Percentiles rank a stretch among this genome's conserved stretches.
Conservation (phyloP, 2,329 filamentous ascomycete species). For the Claviceps sorghi region DNA sequence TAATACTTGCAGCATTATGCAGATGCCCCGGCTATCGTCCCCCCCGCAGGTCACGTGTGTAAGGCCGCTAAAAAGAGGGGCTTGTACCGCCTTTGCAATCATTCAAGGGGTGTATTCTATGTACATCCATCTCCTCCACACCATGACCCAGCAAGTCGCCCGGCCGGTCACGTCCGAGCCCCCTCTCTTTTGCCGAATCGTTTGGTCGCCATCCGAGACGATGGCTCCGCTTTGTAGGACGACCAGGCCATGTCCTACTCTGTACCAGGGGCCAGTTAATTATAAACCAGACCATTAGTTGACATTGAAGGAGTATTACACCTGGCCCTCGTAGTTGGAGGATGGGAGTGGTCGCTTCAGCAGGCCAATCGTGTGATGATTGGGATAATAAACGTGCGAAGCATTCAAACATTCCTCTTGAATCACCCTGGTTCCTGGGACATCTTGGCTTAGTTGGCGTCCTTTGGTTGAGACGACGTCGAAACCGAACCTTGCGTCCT, state of each 20-base stretch:
- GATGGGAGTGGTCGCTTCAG: background rate
- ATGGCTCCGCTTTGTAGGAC: background rate
- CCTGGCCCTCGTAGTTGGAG: background rate
- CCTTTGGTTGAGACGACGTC: background rate
- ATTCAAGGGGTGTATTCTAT: too few species aligned
- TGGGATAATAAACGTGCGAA: background rate
- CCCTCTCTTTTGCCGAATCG: background rate
- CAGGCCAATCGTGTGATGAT: background rate
- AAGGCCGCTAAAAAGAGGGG: too few species aligned
- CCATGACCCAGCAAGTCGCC: background rate
- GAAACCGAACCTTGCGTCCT: background rate
- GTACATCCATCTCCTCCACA: background rate
- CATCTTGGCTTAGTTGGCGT: background rate
- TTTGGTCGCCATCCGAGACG: background rate
- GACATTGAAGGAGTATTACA: background rate
- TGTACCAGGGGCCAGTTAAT: background rate
- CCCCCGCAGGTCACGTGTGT: too few species aligned
- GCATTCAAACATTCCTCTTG: background rate
- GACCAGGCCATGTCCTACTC: background rate
- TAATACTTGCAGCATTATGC: too few species aligned
- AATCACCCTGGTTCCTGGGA: background rate
- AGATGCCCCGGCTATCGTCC: too few species aligned
- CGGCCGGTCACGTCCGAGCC: background rate
- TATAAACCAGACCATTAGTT: background rate
- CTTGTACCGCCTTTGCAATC: too few species aligned